Evolutionary conservation across 2,329 filamentous ascomycete genomes (phyloP).

Genomic region (Penicillium sp.): DNA sequence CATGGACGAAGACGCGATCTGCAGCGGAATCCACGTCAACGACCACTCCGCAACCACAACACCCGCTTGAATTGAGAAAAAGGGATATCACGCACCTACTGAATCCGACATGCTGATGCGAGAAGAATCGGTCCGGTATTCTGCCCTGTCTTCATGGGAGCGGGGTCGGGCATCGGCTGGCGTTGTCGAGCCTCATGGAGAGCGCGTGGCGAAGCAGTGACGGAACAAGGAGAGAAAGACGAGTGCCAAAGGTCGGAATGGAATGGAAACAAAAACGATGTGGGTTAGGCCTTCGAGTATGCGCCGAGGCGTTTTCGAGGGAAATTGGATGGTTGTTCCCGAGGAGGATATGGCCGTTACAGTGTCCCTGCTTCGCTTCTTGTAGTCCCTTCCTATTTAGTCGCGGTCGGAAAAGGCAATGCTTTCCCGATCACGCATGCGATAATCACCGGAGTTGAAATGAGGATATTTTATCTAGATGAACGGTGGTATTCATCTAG

Average conservation of each 20-base stretch:
- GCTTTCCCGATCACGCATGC: constrained; percentile 12
- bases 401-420: constrained; percentile 15
- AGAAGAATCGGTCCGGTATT: constrained; percentile 30
- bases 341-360: background rate
- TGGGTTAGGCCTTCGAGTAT: background rate
- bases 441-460: constrained; percentile 11
- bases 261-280: constrained; percentile 4
- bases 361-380: constrained; percentile 1
- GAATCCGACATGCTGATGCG: constrained; percentile 50
- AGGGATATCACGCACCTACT: constrained; percentile 43
- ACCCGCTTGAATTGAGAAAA: too few species aligned
- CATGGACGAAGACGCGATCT: constrained; percentile 99
- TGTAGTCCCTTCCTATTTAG: background rate
- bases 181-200: constrained; percentile 36
- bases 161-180: constrained; percentile 34
- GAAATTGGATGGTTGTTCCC: background rate
- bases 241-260: background rate
- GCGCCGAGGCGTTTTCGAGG: background rate
- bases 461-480: background rate
- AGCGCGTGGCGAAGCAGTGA: constrained; percentile 5
- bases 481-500: background rate
- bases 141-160: constrained; percentile 40
- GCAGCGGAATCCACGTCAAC: constrained; percentile 13
- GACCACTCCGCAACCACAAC: background rate
- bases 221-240: background rate